phyloP scores from a whole-genome alignment of 345 rosid species.

The Durio zibethinus region DNA sequence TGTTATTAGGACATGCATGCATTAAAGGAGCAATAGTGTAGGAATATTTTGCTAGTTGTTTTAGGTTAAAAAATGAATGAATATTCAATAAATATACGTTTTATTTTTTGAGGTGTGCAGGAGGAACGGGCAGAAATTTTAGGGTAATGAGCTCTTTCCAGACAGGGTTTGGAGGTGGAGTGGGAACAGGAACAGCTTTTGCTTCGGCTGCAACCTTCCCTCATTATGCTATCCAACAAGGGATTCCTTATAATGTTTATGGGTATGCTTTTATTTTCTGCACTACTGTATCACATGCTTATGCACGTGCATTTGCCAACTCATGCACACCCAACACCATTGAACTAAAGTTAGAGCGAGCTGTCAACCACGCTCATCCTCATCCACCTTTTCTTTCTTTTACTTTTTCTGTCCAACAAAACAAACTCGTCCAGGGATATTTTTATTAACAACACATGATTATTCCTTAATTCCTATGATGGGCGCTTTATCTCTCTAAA shows the following conservation, averaged over 20 bases:
- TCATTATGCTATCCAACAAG: slow-evolving; percentile 85
- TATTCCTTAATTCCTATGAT: not conserved
- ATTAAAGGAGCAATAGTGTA: not conserved
- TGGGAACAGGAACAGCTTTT: slow-evolving; percentile 46
- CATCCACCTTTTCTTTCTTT: not conserved
- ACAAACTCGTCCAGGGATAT: not conserved
- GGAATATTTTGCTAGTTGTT: not conserved
- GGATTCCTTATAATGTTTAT: slow-evolving; percentile 72
- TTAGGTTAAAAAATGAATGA: not conserved
- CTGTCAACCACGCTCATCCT: slow-evolving; percentile 24
- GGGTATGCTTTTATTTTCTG: slow-evolving; percentile 37
- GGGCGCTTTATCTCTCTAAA: not conserved
- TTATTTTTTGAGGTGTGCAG: not conserved
- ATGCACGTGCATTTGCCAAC: slow-evolving; percentile 55
- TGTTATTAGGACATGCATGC: not conserved
- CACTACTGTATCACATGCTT: slow-evolving; percentile 7
- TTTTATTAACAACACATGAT: not conserved
- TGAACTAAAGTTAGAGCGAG: slow-evolving; percentile 14
- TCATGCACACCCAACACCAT: slow-evolving; percentile 28
- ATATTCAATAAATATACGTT: not conserved
- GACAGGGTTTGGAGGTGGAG: slow-evolving; percentile 62
- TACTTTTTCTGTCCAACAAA: slow-evolving; percentile 2
- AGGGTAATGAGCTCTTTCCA: slow-evolving; percentile 72
- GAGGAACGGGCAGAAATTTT: slow-evolving; percentile 56
- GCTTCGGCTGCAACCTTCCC: slow-evolving; percentile 78